These are phyloP conservation scores for Pleurotus giganteus DNA, from an alignment of 768 basidiomycete genomes.

Conservation along the genomic window DNA sequence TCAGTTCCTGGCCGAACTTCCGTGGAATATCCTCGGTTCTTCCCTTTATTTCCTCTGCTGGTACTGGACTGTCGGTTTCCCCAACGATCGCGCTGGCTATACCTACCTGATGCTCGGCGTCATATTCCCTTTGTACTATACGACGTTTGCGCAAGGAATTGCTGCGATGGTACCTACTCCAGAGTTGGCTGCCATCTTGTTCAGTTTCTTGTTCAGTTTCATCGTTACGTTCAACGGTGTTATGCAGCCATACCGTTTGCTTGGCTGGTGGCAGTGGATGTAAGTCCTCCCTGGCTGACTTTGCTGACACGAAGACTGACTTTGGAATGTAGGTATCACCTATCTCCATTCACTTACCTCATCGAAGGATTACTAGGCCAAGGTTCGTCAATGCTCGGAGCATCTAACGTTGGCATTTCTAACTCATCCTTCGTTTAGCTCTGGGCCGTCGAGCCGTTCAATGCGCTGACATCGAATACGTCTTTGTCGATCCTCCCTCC, in stretches of 20 bases:
- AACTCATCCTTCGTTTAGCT: conserved; percentile 34
- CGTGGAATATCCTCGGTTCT: conserved; percentile 63
- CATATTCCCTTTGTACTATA: conserved; percentile 41
- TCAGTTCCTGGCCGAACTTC: conserved; percentile 55
- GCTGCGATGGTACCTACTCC: conserved; percentile 56
- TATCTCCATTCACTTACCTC: conserved; percentile 56
- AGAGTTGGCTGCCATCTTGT: conserved; percentile 52
- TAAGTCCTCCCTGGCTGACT: conserved; percentile 23
- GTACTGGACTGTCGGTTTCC: conserved; percentile 72
- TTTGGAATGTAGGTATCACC: conserved; percentile 24
- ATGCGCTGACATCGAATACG: conserved; percentile 64
- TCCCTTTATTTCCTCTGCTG: conserved; percentile 66
- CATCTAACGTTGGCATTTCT: conserved; percentile 31
- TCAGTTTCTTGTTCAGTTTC: conserved; percentile 53
- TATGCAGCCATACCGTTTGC: conserved; percentile 54
- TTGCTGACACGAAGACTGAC: neutral
- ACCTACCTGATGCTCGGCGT: conserved; percentile 40
- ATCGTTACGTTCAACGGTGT: conserved; percentile 63
- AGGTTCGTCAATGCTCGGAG: conserved; percentile 30
- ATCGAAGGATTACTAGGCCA: conserved; percentile 51
- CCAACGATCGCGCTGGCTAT: conserved; percentile 49
- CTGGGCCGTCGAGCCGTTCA: conserved; percentile 46
- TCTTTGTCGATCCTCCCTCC: conserved; percentile 53
- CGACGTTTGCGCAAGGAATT: conserved; percentile 47
- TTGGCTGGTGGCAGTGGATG: conserved; percentile 72